Base-by-base conservation (phyloP, 2,329 filamentous ascomycete species). In the Colletotrichum zoysiae region DNA sequence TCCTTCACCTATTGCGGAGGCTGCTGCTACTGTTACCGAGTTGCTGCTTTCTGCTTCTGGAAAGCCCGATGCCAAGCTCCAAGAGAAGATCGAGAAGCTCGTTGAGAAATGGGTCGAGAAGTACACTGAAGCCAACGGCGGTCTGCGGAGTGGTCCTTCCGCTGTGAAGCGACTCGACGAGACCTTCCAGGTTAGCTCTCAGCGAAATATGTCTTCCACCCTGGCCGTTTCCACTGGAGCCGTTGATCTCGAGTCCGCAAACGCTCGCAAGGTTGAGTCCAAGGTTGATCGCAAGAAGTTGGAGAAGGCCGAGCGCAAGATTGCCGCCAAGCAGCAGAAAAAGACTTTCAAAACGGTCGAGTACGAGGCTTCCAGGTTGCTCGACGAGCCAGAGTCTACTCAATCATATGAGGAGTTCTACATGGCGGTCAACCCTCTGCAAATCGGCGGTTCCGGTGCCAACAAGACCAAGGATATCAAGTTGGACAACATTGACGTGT, bases 331-430 rank as follows among this genome's bases (percentile, higher is more conserved):
- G 86, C 96, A 98, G 85, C 96, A 95, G 85, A 97, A 97, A 87
- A 99, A 99, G 86, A 90, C 91, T 46, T 98, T 96, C 91, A 98
- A 98, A 88, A 97, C 92, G 67, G 96, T 99, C 76, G 94, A 98
- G 83, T 99, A 99, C 81, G 96, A 99, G 84, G 93, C 96, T 0
- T 98, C 96, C 16, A 91, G 91, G 76, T 86, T 99, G 76, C 90
- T 99, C 75, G 92, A 97, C 79, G 90, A 94, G 82, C 88, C 94
- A 5, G 92, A 95, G 77, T 89, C 92, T 77, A 86, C 95, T 16
- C 92, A 97, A 86, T 97, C 94, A 51, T 99, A 99, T 81, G 96
- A 99, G 83, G 96, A 99, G 81, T 98, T 99, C 84, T 99, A 97
- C 89, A 98, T 99, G 96, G 92, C 94, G 65, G 96, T 99, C 86